A percentile compares a stretch with the other conserved stretches of the same genome.
Evolutionary conservation across 192 early-diverging fungal species (phyloP).

Genomic region (Funneliformis mosseae): DNA sequence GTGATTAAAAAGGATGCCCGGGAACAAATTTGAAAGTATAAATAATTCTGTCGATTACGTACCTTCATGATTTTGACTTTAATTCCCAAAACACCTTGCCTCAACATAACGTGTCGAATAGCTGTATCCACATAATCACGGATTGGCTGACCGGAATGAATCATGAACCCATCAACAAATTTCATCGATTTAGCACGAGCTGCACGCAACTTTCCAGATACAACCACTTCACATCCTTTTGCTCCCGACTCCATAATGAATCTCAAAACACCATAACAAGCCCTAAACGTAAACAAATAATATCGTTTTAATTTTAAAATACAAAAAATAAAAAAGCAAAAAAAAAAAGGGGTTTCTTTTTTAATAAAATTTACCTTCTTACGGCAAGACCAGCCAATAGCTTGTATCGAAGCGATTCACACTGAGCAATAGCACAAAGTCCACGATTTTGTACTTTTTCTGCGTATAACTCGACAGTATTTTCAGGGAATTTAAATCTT

Average conservation of each 20-base stretch:
- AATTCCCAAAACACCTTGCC: conserved; percentile 99
- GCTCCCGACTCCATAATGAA: conserved; percentile 99
- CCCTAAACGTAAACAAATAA: conserved; percentile 48
- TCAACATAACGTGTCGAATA: conserved; percentile 95
- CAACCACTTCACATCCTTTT: conserved; percentile 99
- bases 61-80: conserved; percentile 99
- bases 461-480: conserved; percentile 98
- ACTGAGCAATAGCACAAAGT: conserved; percentile 97
- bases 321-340: not conserved
- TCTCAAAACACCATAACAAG: conserved; percentile 98
- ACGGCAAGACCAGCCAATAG: conserved; percentile 96
- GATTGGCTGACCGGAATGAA: conserved; percentile 99
- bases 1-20: not conserved
- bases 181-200: conserved; percentile 99
- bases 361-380: conserved; percentile 58
- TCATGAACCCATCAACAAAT: conserved; percentile 99
- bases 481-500: conserved; percentile 99
- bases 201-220: conserved; percentile 99
- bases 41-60: not conserved
- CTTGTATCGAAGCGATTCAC: conserved; percentile 98
- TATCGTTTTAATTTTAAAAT: not conserved
- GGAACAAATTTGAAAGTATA: not conserved
- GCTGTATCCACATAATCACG: conserved; percentile 94
- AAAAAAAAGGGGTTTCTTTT: not conserved
- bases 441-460: conserved; percentile 97